phyloP scores from a whole-genome alignment of 2,329 filamentous ascomycete genomes.

The Apiospora marii region DNA sequence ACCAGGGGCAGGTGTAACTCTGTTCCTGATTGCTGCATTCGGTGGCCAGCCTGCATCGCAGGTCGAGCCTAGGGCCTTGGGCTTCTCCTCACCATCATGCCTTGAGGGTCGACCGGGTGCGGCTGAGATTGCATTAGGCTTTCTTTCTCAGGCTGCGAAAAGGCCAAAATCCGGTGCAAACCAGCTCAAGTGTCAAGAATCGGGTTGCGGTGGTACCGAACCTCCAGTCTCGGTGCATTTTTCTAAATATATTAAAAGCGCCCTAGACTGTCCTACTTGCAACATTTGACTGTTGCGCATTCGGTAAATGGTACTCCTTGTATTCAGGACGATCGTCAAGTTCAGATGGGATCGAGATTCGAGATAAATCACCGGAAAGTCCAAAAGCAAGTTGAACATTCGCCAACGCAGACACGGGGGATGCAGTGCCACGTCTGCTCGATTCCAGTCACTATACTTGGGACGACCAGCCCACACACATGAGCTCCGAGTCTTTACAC shows the following conservation, averaged over 20 bases:
- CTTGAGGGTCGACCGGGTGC: not conserved
- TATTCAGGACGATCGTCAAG: not conserved
- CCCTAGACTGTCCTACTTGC: not conserved
- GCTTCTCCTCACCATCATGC: not conserved
- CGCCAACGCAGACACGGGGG: not conserved
- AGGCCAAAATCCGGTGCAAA: not conserved
- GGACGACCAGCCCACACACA: not conserved
- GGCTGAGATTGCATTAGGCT: conserved; percentile 1
- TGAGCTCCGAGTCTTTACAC: not conserved
- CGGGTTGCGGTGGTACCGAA: not conserved
- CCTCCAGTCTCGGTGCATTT: not conserved
- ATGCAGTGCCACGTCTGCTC: not conserved
- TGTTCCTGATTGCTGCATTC: conserved; percentile 3
- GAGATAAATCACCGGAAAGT: not conserved
- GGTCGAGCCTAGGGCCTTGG: too few species aligned
- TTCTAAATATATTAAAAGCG: not conserved
- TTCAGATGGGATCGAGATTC: not conserved
- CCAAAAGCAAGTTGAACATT: not conserved
- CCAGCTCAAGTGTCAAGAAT: not conserved
- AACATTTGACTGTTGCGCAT: too few species aligned
- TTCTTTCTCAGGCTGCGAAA: not conserved
- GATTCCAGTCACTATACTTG: not conserved
- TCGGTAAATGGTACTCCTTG: not conserved
- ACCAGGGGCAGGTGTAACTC: not conserved
- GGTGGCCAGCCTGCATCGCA: not conserved